A percentile compares a stretch with the other conserved stretches of the same genome.
Evolutionary conservation across 441 rosid species (phyloP).

Genomic region (Breynia disticha): DNA sequence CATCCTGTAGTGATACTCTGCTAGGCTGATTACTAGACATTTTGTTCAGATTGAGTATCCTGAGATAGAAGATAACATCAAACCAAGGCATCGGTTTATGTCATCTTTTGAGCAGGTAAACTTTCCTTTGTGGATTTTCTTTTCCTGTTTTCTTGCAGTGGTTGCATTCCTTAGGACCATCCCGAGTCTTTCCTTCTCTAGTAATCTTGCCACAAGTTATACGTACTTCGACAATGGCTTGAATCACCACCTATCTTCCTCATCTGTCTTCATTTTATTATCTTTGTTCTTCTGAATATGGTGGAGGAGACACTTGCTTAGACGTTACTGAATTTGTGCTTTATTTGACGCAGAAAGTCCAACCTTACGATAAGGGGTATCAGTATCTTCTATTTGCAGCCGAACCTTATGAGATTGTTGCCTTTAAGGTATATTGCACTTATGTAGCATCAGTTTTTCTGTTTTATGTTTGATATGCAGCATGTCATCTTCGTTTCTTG

Average conservation of each 20-base stretch:
- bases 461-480: not conserved
- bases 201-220: not conserved
- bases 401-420: conserved; percentile 90
- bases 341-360: conserved; percentile 48
- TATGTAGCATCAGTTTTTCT: not conserved
- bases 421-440: conserved; percentile 64
- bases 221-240: not conserved
- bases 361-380: conserved; percentile 76
- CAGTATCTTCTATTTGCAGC: conserved; percentile 91
- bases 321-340: not conserved
- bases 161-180: too few species aligned
- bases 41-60: conserved; percentile 77
- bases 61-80: conserved; percentile 81
- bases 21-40: not conserved
- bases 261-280: not conserved
- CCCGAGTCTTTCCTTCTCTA: not conserved
- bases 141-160: not conserved
- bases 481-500: too few species aligned
- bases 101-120: conserved; percentile 87
- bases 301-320: too few species aligned
- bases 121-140: not conserved
- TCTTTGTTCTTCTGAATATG: not conserved
- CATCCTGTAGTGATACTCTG: conserved; percentile 7
- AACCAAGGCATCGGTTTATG: conserved; percentile 91
- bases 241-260: not conserved